Evolutionary conservation across 306 rosid species (phyloP).

Genomic region (Sophora flavescens): DNA sequence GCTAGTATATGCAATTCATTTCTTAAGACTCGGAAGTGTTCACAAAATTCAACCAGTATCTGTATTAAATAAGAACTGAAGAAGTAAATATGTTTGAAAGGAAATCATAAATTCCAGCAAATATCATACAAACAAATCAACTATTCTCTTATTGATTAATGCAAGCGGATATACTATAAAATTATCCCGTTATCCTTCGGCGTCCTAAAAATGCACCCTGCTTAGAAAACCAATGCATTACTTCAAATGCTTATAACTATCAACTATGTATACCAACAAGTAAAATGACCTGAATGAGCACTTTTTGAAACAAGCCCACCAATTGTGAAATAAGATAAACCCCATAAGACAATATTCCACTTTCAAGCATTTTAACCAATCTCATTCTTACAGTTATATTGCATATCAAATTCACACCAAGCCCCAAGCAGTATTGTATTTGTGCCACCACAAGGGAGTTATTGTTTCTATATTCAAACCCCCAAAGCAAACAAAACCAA

Average conservation of each 20-base stretch:
- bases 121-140: conserved; percentile 25
- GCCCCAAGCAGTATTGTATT: too few species aligned
- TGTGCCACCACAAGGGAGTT: too few species aligned
- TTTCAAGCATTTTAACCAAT: too few species aligned
- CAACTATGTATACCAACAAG: background rate
- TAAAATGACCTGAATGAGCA: conserved; percentile 5
- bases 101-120: conserved; percentile 8
- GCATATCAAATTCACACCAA: too few species aligned
- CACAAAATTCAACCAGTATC: background rate
- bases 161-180: conserved; percentile 23
- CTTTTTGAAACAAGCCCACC: too few species aligned
- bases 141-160: conserved; percentile 19
- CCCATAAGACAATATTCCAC: too few species aligned
- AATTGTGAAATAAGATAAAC: too few species aligned
- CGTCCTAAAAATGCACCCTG: background rate
- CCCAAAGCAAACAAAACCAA: too few species aligned
- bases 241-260: conserved; percentile 12
- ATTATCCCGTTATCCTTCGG: background rate
- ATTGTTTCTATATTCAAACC: too few species aligned
- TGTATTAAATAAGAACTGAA: conserved; percentile 9
- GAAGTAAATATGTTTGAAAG: background rate
- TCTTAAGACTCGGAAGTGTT: conserved; percentile 21
- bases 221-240: background rate
- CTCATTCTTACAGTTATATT: too few species aligned
- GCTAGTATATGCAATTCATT: too few species aligned